Base-by-base conservation (phyloP, 495 filamentous ascomycete species). In the Viridothelium virens region DNA sequence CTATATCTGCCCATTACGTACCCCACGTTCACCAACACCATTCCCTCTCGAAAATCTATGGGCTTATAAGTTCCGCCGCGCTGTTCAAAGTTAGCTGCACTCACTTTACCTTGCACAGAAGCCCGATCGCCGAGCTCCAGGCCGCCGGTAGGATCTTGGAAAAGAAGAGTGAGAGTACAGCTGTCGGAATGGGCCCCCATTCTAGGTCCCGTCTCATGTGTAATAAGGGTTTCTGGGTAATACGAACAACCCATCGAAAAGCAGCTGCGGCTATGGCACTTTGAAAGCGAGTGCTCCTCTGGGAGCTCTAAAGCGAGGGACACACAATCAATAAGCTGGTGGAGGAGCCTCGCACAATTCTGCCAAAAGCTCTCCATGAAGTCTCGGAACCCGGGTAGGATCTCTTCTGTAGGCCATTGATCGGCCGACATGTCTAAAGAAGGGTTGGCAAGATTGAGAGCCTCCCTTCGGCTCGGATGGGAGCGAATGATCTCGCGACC, bases 401-500 rank as follows among this genome's bases (percentile, higher is more conserved):
- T 11, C 48, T 53, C 48, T 53, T 53, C 48, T n/a, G n/a, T 53
- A 25, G 12, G 11, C 48, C 48, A 53, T n/a, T 18, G 11, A 9
- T 11, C n/a, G 5, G 48, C 5, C n/a, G 18, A 53, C 1, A n/a
- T 5, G 48, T 11, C n/a, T 1, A 5, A 25, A 18, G 18, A 53
- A 16, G 48, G 48, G 48, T 25, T 53, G 48, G 11, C 1, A 53
- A 53, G 5, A 25, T 5, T n/a, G 5, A 53, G n/a, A 53, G 10
- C n/a, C 18, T 53, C 48, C 18, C 18, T 53, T 5, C 0, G 11
- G 48, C 48, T 53, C 5, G 48, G 5, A 5, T 53, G 48, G 18
- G 48, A 11, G 48, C 48, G 48, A 53, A 53, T 53, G 48, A 53
- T 2, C n/a, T 53, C 48, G n/a, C 48, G 11, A 16, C 48, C 48